Evolutionary conservation across 805 yeast species (phyloP), one percentile per base, ranked within the genome.

Genomic region (Groenewaldozyma salmanticensis): DNA sequence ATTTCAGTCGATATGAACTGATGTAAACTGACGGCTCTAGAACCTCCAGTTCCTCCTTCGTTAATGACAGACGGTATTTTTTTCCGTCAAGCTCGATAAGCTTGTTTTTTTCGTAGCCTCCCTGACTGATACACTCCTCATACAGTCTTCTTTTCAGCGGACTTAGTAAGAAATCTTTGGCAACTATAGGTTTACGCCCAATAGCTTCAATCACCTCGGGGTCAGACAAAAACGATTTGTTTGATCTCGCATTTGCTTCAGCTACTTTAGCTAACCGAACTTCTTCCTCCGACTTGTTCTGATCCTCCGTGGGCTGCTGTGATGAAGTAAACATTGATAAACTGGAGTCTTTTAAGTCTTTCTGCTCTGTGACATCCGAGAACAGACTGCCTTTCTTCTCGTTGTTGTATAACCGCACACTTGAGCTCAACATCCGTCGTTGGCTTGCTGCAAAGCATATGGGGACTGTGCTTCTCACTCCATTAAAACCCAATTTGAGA

Each of bases 21-120:
- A 83, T 62, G 62, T 77, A 86, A n/a, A 90, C 74, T 9, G 92
- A 77, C 19, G 97, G 97, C 61, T 87, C 96, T 45, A 90, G 68
- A 2, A 79, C 74, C 41, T 80, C 81, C 42, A 85, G 75, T 59
- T 87, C 95, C 42, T 72, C 70, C 31, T 65, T 64, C 3, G 75
- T 65, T 39, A 90, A 68, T 27, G 68, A 63, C 47, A 90, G 64
- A 48, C 68, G 71, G 61, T 75, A 81, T 31, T 55, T 48, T 40
- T 67, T 65, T 27, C 77, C 79, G 37, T 61, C 60, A n/a, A 54
- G 45, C 21, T 62, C 62, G 11, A 82, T 67, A 13, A 68, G 52
- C 43, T 76, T 74, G 47, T 73, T 65, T 55, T 78, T 80, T 52
- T 77, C 79, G 70, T 72, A 88, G 53, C 79, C 80, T 2, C 75